Base-by-base conservation (phyloP, 78 protist genomes). In the Chrysochromulina parva region DNA sequence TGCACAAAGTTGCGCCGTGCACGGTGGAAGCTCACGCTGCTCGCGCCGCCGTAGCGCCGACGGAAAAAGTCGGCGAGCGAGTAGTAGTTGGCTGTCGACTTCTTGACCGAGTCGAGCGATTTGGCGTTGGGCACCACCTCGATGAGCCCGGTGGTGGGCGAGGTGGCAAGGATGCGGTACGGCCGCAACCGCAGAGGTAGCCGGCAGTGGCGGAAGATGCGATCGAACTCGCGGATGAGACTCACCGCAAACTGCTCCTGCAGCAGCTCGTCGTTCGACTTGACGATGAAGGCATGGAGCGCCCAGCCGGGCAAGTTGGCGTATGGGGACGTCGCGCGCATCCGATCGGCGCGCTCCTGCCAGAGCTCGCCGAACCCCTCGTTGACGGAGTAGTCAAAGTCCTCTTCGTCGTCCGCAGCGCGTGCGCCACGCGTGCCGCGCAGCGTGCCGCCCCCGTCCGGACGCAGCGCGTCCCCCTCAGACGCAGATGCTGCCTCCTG, bases 41-140 rank as follows among this genome's bases (percentile, higher is more conserved):
- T 52, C 13, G 14, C 20, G 20, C 91, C 94, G 48, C 97, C 98
- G 80, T 95, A 95, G 24, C 89, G 57, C 19, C 57, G 22, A 1
- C 48, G 28, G 47, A 93, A 94, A 38, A 94, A 90, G n/a, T 88
- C 93, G 73, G 69, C 24, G 3, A 94, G 90, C 53, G 19, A 28
- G 9, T 14, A 10, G 54, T 54, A 13, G 3, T 28, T 26, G 66
- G 13, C 55, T 6, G 48, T 9, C 67, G 20, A 52, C 97, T 96
- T 94, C 90, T 95, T 95, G 85, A 97, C 17, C 10, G 76, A 65
- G 94, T 97, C 97, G 47, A 96, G 90, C 10, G 96, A 93, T 3
- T 91, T 54, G n/a, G 98, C 90, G 80, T 97, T 95, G 0, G 96
- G 94, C 19, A 96, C 90, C 2, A 93, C 81, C 76, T 96, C 97